phyloP scores from a whole-genome alignment of 495 filamentous ascomycete genomes.

The Hyaloscypha variabilis region DNA sequence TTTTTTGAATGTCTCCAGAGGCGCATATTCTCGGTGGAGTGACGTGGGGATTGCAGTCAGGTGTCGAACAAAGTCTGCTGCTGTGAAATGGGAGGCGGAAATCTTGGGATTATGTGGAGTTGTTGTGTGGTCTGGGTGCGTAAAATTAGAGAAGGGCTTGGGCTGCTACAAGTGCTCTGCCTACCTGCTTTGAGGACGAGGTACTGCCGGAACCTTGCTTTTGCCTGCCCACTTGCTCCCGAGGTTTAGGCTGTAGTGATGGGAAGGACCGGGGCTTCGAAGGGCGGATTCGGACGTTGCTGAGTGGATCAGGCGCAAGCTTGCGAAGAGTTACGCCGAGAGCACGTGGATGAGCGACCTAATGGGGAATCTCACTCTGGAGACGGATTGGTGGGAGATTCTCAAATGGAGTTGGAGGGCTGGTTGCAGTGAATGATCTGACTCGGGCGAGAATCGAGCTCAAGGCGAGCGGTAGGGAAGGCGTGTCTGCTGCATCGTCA shows the following conservation, averaged over 20 bases:
- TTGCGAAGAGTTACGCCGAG: neutral
- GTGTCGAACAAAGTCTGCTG: neutral
- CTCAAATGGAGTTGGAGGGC: neutral
- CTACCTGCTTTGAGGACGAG: too few relatives aligned
- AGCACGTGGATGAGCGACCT: neutral
- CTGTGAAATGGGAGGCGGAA: neutral
- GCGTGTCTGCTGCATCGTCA: too few relatives aligned
- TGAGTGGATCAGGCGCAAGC: neutral
- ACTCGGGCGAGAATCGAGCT: neutral
- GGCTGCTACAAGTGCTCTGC: too few relatives aligned
- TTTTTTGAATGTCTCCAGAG: constrained; percentile 20
- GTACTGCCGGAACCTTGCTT: too few relatives aligned
- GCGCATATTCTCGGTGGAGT: constrained; percentile 30
- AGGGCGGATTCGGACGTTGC: neutral
- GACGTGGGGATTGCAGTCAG: constrained; percentile 12
- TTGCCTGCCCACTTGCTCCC: too few relatives aligned
- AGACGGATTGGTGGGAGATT: neutral
- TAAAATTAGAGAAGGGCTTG: neutral
- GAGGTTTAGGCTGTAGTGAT: neutral
- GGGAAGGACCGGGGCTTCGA: neutral
- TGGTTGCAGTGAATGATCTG: neutral
- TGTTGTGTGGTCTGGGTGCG: neutral
- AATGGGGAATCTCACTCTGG: neutral
- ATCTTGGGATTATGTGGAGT: neutral
- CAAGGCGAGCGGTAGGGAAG: too few relatives aligned